A percentile compares a stretch with the other conserved stretches of the same genome.
These are phyloP conservation scores for Bjerkandera adusta DNA, from an alignment of 1,284 basidiomycete species.

Conservation along the genomic window DNA sequence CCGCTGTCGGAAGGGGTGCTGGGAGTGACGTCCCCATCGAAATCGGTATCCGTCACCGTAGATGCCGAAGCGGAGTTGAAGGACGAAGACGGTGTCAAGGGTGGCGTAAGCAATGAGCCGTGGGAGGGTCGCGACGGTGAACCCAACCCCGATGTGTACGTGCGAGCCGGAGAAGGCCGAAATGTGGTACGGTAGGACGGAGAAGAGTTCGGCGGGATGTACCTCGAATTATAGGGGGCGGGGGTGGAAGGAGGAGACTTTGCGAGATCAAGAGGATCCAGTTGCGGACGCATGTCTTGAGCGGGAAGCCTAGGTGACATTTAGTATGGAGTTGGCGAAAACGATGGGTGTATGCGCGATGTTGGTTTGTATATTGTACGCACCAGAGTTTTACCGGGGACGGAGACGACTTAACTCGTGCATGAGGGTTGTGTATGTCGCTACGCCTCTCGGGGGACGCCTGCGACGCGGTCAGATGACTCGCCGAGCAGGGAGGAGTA, in stretches of 20 bases:
- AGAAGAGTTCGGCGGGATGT: conserved; percentile 21
- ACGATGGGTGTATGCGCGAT: neutral
- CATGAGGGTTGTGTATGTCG: neutral
- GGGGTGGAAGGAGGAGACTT: conserved; percentile 18
- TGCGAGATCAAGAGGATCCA: conserved; percentile 30
- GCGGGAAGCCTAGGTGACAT: conserved; percentile 4
- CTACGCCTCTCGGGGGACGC: conserved; percentile 10
- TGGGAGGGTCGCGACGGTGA: conserved; percentile 7
- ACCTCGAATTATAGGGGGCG: conserved; percentile 17
- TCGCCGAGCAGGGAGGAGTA: conserved; percentile 2
- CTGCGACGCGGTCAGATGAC: conserved; percentile 5
- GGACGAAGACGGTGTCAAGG: conserved; percentile 30
- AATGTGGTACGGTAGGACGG: conserved; percentile 5
- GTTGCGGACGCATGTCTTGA: conserved; percentile 25
- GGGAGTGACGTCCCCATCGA: conserved; percentile 15
- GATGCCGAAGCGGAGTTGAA: conserved; percentile 22
- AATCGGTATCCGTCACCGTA: conserved; percentile 12
- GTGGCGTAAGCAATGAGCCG: conserved; percentile 26
- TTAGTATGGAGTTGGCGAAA: neutral
- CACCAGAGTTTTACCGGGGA: conserved; percentile 27
- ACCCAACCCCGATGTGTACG: conserved; percentile 7
- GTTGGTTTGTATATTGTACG: conserved; percentile 2
- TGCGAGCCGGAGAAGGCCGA: conserved; percentile 7
- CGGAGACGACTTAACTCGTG: conserved; percentile 24
- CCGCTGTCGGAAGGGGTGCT: conserved; percentile 25